These are phyloP conservation scores for Gloeopeniophorella convolvens DNA, from an alignment of 768 basidiomycete genomes.

Conservation along the genomic window DNA sequence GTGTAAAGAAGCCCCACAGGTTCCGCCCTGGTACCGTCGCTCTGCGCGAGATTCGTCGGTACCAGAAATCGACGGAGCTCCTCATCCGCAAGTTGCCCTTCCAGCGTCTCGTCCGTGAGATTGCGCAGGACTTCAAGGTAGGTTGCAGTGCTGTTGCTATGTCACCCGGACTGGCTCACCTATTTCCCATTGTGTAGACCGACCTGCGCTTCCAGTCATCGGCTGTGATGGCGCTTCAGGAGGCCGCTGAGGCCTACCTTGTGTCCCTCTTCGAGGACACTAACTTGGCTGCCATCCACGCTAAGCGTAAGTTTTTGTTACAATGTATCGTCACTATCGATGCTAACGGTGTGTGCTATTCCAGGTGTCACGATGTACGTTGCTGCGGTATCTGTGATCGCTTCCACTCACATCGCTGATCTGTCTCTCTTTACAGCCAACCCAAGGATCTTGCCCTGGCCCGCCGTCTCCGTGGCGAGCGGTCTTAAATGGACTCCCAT, in stretches of 20 bases:
- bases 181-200: conserved; percentile 41
- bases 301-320: conserved; percentile 47
- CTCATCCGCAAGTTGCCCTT: conserved; percentile 99
- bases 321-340: not conserved
- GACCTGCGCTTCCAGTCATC: conserved; percentile 95
- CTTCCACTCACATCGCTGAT: not conserved
- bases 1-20: conserved; percentile 99
- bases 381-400: not conserved
- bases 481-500: conserved; percentile 39
- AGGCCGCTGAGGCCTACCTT: conserved; percentile 86
- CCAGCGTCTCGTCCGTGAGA: conserved; percentile 96
- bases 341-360: not conserved
- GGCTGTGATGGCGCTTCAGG: conserved; percentile 89
- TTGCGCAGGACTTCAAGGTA: conserved; percentile 96
- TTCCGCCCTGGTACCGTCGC: conserved; percentile 98
- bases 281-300: conserved; percentile 87
- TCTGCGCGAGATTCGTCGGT: conserved; percentile 96
- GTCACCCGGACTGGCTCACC: not conserved
- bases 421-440: conserved; percentile 38
- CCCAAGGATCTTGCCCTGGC: conserved; percentile 83
- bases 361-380: conserved; percentile 23
- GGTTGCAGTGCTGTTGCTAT: conserved; percentile 19
- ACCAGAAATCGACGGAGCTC: conserved; percentile 98
- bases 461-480: conserved; percentile 72
- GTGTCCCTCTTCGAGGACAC: conserved; percentile 85